Percentiles rank a stretch among this genome's conserved stretches.
Evolutionary conservation across 73 alveolate species (phyloP).

Genomic region (Tetrahymena malaccensis): DNA sequence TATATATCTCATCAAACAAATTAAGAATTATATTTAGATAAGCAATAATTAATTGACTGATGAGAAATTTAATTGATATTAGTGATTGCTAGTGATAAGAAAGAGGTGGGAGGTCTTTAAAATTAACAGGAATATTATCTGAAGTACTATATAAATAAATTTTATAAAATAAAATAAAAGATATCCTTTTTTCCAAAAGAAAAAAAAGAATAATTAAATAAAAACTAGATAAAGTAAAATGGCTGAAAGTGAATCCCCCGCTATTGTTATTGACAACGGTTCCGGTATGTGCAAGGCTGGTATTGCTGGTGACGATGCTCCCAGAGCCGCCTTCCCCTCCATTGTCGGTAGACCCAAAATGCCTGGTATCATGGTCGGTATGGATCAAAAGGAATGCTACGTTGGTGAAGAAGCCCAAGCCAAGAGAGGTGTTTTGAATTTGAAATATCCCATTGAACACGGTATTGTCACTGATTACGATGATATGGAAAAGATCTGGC

Average conservation of each 20-base stretch:
- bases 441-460: constrained; percentile 84
- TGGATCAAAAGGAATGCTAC: constrained; percentile 93
- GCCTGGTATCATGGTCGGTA: constrained; percentile 94
- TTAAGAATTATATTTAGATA: background rate
- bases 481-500: constrained; percentile 95
- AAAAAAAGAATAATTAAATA: background rate
- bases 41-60: background rate
- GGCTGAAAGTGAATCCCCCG: constrained; percentile 13
- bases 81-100: background rate
- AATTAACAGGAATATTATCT: background rate
- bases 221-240: background rate
- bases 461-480: constrained; percentile 88
- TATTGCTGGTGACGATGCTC: constrained; percentile 96
- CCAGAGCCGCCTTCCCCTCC: constrained; percentile 95
- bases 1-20: background rate
- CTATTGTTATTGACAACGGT: constrained; percentile 44
- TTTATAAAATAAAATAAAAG: background rate
- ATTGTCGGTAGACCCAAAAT: constrained; percentile 97
- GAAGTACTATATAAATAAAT: background rate
- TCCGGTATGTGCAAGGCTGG: constrained; percentile 93
- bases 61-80: background rate
- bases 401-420: constrained; percentile 96
- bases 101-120: background rate
- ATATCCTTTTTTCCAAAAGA: background rate
- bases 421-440: constrained; percentile 87